Evolutionary conservation across 768 basidiomycete species (phyloP).

Genomic region (Tricholoma bakamatsutake): DNA sequence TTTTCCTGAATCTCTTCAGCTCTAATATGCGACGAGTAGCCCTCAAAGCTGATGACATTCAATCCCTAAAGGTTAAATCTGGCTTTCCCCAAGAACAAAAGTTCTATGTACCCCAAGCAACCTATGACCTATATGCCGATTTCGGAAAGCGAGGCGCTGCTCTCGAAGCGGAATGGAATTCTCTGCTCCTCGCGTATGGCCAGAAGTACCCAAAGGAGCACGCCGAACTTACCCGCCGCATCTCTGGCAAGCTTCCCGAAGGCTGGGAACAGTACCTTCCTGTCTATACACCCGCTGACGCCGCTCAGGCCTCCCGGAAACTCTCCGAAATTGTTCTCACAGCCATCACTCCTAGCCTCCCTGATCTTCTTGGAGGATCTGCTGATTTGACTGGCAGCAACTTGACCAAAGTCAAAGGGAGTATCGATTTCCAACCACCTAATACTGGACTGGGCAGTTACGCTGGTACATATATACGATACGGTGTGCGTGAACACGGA

Average conservation of each 20-base stretch:
- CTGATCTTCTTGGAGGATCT: slow-evolving; percentile 85
- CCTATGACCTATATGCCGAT: slow-evolving; percentile 61
- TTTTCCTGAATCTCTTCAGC: background rate
- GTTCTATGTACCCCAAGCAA: slow-evolving; percentile 73
- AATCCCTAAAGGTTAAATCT: slow-evolving; percentile 75
- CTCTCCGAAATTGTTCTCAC: slow-evolving; percentile 86
- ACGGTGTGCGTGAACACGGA: slow-evolving; percentile 95
- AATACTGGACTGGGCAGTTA: slow-evolving; percentile 80
- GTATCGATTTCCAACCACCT: slow-evolving; percentile 90
- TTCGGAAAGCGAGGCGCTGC: slow-evolving; percentile 69
- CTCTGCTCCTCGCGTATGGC: slow-evolving; percentile 60
- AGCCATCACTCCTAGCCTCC: slow-evolving; percentile 65
- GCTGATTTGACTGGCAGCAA: slow-evolving; percentile 93
- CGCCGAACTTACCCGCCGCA: slow-evolving; percentile 80
- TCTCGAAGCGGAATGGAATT: slow-evolving; percentile 70
- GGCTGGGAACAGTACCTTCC: slow-evolving; percentile 86
- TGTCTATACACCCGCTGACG: slow-evolving; percentile 75
- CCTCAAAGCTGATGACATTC: slow-evolving; percentile 89
- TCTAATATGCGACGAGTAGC: slow-evolving; percentile 36
- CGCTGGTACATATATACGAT: slow-evolving; percentile 87
- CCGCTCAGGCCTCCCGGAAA: slow-evolving; percentile 89
- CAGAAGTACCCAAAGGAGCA: slow-evolving; percentile 80
- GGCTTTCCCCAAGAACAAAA: slow-evolving; percentile 72
- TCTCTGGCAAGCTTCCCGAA: slow-evolving; percentile 74
- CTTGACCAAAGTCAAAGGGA: slow-evolving; percentile 79